Evolutionary conservation across 1,284 basidiomycete genomes (phyloP).

Genomic region (Exsudoporus floridanus): DNA sequence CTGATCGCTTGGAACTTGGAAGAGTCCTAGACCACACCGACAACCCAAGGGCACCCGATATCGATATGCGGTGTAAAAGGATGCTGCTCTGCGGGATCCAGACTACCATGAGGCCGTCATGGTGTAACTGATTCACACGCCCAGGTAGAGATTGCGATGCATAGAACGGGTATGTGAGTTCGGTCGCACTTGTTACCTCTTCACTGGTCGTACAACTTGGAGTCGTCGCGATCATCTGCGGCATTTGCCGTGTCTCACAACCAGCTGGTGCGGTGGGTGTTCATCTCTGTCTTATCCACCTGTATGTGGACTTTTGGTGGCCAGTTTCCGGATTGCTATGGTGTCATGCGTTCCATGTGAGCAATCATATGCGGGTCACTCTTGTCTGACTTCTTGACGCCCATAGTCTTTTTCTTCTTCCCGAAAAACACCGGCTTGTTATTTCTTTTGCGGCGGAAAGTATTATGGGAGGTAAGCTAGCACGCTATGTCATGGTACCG

Average conservation of each 20-base stretch:
- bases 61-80: too few species aligned
- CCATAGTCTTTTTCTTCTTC: slow-evolving; percentile 3
- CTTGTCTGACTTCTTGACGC: neutral
- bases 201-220: too few species aligned
- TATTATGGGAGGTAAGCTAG: neutral
- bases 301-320: neutral
- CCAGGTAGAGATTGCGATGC: neutral
- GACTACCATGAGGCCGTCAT: neutral
- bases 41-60: too few species aligned
- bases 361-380: slow-evolving; percentile 1
- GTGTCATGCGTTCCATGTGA: slow-evolving; percentile 3
- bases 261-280: slow-evolving; percentile 8
- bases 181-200: too few species aligned
- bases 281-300: neutral
- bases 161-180: neutral
- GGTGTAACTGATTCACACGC: neutral
- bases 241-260: slow-evolving; percentile 4
- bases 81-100: too few species aligned
- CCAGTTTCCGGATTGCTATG: slow-evolving; percentile 6
- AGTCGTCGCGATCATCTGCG: slow-evolving; percentile 7
- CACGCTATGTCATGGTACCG: too few species aligned
- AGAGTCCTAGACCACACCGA: too few species aligned
- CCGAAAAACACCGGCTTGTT: slow-evolving; percentile 2
- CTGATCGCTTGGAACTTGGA: too few species aligned
- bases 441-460: neutral